Conservation (phyloP, 768 basidiomycete species). For the Lactifluus echinatus region DNA sequence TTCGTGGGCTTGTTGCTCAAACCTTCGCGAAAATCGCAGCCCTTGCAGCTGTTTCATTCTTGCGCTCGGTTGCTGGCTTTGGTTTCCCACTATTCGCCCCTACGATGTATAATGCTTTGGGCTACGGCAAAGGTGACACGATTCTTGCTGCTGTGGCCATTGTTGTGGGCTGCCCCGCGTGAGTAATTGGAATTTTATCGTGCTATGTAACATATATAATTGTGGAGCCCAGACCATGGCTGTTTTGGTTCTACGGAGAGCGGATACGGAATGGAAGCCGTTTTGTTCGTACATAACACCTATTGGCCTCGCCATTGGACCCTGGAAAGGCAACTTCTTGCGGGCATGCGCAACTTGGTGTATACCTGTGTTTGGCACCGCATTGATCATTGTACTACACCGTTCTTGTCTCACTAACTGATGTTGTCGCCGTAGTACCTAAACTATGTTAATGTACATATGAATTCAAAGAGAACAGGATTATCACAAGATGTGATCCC, state of each 20-base stretch:
- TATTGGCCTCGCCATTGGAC: no score
- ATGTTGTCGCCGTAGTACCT: no score
- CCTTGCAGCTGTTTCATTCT: slow-evolving; percentile 52
- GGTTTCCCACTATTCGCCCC: slow-evolving; percentile 74
- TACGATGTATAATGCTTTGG: slow-evolving; percentile 53
- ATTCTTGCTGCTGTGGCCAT: slow-evolving; percentile 53
- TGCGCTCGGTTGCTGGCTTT: slow-evolving; percentile 63
- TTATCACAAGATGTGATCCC: no score
- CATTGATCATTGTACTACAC: no score
- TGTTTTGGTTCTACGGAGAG: slow-evolving; percentile 40
- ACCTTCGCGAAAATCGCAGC: slow-evolving; percentile 30
- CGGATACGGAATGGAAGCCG: slow-evolving; percentile 28
- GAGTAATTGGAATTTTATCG: slow-evolving; percentile 2
- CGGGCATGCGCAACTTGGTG: no score
- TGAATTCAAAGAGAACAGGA: no score
- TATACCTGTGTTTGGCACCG: no score
- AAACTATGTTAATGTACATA: no score
- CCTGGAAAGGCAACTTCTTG: no score
- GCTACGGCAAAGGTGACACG: slow-evolving; percentile 62
- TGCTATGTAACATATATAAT: slow-evolving; percentile 22
- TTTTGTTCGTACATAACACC: not conserved
- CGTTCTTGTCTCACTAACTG: no score
- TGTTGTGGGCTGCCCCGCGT: slow-evolving; percentile 46
- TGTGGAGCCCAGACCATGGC: slow-evolving; percentile 32
- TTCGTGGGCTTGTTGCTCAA: not conserved